Conservation (phyloP, 2,329 filamentous ascomycete genomes). For the Ascochyta lentis region DNA sequence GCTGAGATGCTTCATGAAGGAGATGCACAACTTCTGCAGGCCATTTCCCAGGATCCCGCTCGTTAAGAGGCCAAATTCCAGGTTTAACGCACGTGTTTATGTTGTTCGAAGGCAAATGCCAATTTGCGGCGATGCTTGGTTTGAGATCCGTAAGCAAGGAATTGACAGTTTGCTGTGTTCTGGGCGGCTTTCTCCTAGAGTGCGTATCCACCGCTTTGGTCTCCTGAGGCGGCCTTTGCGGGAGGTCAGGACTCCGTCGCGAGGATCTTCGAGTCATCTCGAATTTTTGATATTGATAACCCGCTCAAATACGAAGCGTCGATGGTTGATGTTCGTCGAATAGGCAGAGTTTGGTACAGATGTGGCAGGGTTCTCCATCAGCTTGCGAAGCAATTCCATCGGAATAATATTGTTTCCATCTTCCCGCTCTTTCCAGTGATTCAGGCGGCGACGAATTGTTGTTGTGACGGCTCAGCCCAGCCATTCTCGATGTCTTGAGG, state of each 20-base stretch:
- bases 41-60: constrained; percentile 5
- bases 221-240: not conserved
- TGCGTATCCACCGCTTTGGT: not conserved
- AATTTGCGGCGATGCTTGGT: constrained; percentile 3
- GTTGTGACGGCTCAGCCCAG: not conserved
- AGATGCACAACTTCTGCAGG: constrained; percentile 5
- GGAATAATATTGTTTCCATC: not conserved
- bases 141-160: not conserved
- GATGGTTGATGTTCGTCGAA: not conserved
- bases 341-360: not conserved
- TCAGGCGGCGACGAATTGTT: not conserved
- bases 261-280: constrained; percentile 1
- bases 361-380: not conserved
- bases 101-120: not conserved
- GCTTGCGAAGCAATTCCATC: not conserved
- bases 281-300: too few species aligned
- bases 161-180: not conserved
- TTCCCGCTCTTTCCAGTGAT: not conserved
- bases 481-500: not conserved
- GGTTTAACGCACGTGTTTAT: constrained; percentile 2
- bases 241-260: not conserved
- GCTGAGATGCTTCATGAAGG: constrained; percentile 3
- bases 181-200: not conserved
- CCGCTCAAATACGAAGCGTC: not conserved
- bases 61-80: not conserved